Evolutionary conservation across 2,329 filamentous ascomycete species (phyloP).

Genomic region (Penicillium sp.): DNA sequence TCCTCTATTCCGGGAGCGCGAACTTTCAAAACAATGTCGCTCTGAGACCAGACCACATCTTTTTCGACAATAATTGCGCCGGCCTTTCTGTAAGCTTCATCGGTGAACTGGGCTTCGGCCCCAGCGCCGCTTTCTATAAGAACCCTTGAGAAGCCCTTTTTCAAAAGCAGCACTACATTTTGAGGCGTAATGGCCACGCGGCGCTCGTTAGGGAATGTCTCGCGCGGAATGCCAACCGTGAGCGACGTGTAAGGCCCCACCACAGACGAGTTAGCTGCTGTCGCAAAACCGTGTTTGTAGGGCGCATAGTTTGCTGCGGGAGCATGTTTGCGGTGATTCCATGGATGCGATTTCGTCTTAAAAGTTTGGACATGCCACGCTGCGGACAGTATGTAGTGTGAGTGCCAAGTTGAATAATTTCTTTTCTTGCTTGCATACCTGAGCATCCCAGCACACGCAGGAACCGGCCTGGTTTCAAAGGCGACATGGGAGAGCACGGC

Average conservation of each 20-base stretch:
- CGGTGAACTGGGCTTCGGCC: conserved; percentile 68
- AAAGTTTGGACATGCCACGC: conserved; percentile 1
- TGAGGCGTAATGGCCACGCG: conserved; percentile 81
- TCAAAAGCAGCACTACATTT: conserved; percentile 75
- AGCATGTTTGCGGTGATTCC: background rate
- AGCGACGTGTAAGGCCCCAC: conserved; percentile 63
- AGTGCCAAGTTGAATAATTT: background rate
- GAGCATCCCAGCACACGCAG: conserved; percentile 1
- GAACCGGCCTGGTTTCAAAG: background rate
- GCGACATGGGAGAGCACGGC: conserved; percentile 1
- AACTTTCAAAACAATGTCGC: conserved; percentile 81
- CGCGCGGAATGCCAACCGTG: conserved; percentile 73
- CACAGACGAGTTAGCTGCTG: conserved; percentile 9
- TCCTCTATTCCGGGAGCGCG: conserved; percentile 61
- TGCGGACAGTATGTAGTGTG: background rate
- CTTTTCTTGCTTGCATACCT: conserved; percentile 2
- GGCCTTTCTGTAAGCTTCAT: conserved; percentile 70
- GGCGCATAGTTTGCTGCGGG: background rate
- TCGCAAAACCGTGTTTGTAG: conserved; percentile 1
- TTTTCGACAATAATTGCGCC: conserved; percentile 73
- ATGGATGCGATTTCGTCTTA: background rate
- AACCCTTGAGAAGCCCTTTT: conserved; percentile 77
- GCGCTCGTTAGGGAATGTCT: conserved; percentile 73
- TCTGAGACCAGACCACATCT: conserved; percentile 65
- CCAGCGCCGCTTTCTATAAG: conserved; percentile 81